Evolutionary conservation across 2,329 filamentous ascomycete genomes (phyloP), one percentile per base, ranked within the genome.

Genomic region (Calonectria pauciramosa): DNA sequence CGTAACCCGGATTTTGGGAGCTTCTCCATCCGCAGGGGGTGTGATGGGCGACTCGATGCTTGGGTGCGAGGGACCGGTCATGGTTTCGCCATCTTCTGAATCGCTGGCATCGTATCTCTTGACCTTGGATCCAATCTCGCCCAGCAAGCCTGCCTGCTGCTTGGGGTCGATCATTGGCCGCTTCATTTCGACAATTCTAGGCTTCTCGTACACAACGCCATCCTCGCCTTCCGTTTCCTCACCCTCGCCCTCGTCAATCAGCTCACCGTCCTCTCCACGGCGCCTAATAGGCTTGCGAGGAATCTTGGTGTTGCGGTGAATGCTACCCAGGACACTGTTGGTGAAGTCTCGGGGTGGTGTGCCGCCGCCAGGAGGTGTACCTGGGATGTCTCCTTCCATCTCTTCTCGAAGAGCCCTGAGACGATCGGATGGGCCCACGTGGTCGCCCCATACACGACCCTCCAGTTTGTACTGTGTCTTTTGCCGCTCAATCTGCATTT

Each of bases 381-480:
- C 86, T 86, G 76, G 86, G 41, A 75, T 71, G 70, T 89, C 89
- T 68, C 89, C 89, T 76, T 99, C 97, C 97, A 99, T 99, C 86
- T 96, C 93, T 86, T 99, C 96, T 73, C 97, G 94, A 65, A 99
- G 89, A 78, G 97, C 96, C 78, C 97, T 94, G 73, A 99, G 89
- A 81, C 96, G 93, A 86, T 99, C 97, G 56, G 96, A 98, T 16
- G 97, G 96, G 44, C 95, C 95, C 77, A 94, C 90, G 68, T 91
- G 88, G 76, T 97, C 94, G 76, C 93, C 93, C 94, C 96, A 98
- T 11, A 95, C 93, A 84, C 95, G 95, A 79, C 97, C 97, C 85
- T 99, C 97, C 38, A 99, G 91, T 86, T 98, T 98, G 86, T 95
- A 98, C 83, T 99, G 96, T 0, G 97, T 99, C 90, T 99, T 99